Base-by-base conservation (phyloP, 768 basidiomycete genomes). In the Mycena galopus region DNA sequence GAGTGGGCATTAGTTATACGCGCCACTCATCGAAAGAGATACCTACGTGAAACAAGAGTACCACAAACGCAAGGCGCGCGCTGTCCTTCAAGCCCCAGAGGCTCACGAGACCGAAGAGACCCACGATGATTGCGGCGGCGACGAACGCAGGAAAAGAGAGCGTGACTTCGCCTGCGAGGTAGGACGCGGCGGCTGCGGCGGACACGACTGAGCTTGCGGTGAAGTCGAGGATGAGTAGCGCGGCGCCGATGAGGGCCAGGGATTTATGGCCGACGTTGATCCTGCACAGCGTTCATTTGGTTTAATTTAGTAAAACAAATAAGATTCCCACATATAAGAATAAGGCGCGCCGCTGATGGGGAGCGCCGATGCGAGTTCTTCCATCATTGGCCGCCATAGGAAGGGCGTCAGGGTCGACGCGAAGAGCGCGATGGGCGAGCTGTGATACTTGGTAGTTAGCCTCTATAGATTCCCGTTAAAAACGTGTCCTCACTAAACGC, bases 361-460 rank as follows among this genome's bases (percentile, higher is more conserved):
- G 1, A 94, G 79, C 3, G 93, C 92, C 5, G 90, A 90, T 0
- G 87, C 92, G 11, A 95, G 80, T 77, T 94, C 93, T 73, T 89
- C 86, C 88, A 95, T 90, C 56, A 94, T 86, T 3, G 93, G 93
- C 16, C 92, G 88, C 91, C 92, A 94, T 27, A 94, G 77, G 75
- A 91, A 92, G 4, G 93, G 77, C 1, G 91, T 85, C 33, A 90
- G 78, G 0, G 90, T 88, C 0, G 93, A 91, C 29, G 91, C 76
- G 42, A 92, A 86, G 67, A 94, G 82, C 10, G 92, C 90, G 50
- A 94, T 87, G 0, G 93, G 92, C 2, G 92, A 93, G 76, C 91
- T 92, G 74, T n/a, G n/a, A n/a, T n/a, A n/a, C n/a, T n/a, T n/a
- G n/a, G n/a, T n/a, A n/a, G n/a, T n/a, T n/a, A n/a, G n/a, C n/a